A percentile compares a stretch with the other conserved stretches of the same genome.
phyloP scores from a whole-genome alignment of 306 rosid genomes.

The Cicer arietinum region DNA sequence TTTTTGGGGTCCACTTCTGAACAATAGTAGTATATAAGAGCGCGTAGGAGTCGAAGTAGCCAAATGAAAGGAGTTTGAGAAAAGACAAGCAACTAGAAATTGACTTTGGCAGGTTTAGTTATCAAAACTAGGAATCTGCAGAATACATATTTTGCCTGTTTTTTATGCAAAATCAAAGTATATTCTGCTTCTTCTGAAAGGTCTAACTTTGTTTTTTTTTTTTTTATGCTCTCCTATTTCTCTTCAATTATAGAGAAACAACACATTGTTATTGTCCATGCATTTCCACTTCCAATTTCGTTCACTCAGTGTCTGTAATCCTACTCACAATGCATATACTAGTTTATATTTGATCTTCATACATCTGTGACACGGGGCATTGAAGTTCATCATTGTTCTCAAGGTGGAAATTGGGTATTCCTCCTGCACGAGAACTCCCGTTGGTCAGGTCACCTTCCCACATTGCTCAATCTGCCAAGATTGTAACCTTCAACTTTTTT shows the following conservation, averaged over 20 bases:
- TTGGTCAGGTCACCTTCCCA: too few species aligned
- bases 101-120: constrained; percentile 6
- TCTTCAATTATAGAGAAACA: constrained; percentile 10
- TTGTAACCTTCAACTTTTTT: background rate
- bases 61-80: constrained; percentile 2
- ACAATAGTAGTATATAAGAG: background rate
- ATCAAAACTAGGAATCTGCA: background rate
- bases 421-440: too few species aligned
- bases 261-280: background rate
- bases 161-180: constrained; percentile 18
- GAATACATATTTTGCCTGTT: background rate
- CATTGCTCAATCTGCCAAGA: too few species aligned
- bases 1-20: background rate
- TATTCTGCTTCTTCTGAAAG: background rate
- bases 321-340: background rate
- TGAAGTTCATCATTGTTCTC: too few species aligned
- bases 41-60: background rate
- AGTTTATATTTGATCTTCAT: constrained; percentile 18
- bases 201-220: background rate
- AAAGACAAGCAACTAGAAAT: constrained; percentile 14
- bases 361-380: background rate
- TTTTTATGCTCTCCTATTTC: background rate
- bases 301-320: constrained; percentile 28
- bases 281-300: constrained; percentile 23
- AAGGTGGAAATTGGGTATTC: too few species aligned